A percentile compares a stretch with the other conserved stretches of the same genome.
These are phyloP conservation scores for Apiosordaria backusii DNA, from an alignment of 495 filamentous ascomycete species.

Conservation along the genomic window DNA sequence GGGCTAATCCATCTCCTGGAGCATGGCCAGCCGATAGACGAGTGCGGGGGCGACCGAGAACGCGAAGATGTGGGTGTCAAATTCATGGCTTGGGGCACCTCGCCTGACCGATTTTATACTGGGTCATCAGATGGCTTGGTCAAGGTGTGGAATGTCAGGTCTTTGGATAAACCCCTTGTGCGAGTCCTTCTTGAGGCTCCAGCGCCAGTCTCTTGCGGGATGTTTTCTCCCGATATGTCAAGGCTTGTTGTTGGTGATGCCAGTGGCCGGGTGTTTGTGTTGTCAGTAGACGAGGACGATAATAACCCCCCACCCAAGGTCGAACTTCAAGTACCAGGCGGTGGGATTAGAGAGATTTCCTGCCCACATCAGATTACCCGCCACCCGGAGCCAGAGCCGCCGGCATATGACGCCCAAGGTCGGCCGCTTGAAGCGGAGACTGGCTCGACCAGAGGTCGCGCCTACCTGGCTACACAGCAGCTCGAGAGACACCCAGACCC, in stretches of 20 bases:
- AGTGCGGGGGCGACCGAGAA: conserved; percentile 59
- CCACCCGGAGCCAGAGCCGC: conserved; percentile 43
- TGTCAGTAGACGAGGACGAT: conserved; percentile 49
- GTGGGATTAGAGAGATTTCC: conserved; percentile 20
- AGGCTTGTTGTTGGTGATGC: conserved; percentile 74
- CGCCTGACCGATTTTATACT: conserved; percentile 72
- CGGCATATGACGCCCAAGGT: conserved; percentile 24
- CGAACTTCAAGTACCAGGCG: conserved; percentile 24
- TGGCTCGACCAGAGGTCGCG: conserved; percentile 23
- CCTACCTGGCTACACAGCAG: conserved; percentile 31
- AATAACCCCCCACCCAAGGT: conserved; percentile 17
- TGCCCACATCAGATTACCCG: conserved; percentile 42
- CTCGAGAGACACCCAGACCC: conserved; percentile 33
- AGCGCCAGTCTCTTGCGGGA: conserved; percentile 58
- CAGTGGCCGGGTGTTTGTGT: conserved; percentile 65
- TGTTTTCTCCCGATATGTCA: conserved; percentile 68
- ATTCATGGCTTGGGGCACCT: conserved; percentile 73
- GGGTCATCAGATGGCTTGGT: conserved; percentile 85
- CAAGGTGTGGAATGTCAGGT: conserved; percentile 76
- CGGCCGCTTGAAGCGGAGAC: conserved; percentile 14
- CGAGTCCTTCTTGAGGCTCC: conserved; percentile 51
- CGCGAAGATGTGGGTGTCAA: conserved; percentile 75
- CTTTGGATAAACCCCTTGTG: conserved; percentile 55
- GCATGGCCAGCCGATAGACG: conserved; percentile 67
- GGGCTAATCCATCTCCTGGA: conserved; percentile 60